phyloP scores from a whole-genome alignment of 176 grass and related monocot species.

The Aechmea fasciata region DNA sequence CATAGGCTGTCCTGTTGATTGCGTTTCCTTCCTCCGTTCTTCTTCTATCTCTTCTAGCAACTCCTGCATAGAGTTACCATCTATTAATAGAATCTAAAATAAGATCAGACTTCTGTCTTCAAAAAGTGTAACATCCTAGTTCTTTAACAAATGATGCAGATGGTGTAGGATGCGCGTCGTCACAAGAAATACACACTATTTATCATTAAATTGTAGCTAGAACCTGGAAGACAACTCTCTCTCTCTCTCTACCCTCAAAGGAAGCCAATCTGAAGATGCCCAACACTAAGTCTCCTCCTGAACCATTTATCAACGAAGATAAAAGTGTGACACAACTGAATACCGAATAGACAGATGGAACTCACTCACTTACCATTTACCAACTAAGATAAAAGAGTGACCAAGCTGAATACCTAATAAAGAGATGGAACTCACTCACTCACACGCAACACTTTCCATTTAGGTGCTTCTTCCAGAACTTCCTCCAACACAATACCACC shows the following conservation, averaged over 20 bases:
- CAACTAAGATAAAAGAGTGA: not conserved
- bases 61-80: conserved; percentile 39
- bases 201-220: too few species aligned
- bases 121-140: not conserved
- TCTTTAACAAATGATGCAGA: not conserved
- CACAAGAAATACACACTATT: too few species aligned
- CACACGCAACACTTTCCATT: conserved; percentile 93
- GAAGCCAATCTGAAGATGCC: not conserved
- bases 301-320: not conserved
- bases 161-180: not conserved
- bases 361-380: not conserved
- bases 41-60: conserved; percentile 86
- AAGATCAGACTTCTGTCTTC: not conserved
- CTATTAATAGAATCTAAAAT: too few species aligned
- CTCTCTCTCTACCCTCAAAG: too few species aligned
- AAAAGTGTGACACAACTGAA: not conserved
- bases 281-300: not conserved
- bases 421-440: conserved; percentile 37
- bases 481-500: conserved; percentile 52
- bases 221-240: too few species aligned
- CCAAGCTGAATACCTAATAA: conserved; percentile 2
- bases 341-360: conserved; percentile 5
- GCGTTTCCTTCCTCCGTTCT: conserved; percentile 45
- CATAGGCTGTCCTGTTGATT: conserved; percentile 18
- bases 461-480: conserved; percentile 90